Base-by-base conservation (phyloP, 2,329 filamentous ascomycete genomes). In the Fusarium sp. region DNA sequence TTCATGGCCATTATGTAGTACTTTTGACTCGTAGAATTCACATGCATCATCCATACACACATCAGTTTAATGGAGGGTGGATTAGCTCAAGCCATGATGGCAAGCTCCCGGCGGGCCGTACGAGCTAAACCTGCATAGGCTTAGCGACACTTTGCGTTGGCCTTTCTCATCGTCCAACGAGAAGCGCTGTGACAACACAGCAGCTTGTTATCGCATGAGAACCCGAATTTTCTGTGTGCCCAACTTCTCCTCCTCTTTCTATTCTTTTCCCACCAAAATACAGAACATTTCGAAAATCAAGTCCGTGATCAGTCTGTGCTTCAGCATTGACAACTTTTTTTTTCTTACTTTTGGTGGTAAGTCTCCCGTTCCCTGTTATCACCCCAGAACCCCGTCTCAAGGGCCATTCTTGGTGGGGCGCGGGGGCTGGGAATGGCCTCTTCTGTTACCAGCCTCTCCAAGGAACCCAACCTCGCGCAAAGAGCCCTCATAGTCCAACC, bases 401-500 rank as follows among this genome's bases (percentile, higher is more conserved):
- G 26, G 66, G 60, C 51, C 61, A 52, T 55, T 28, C 39, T 60
- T 69, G 66, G 72, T 71, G 71, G 71, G 71, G 68, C 58, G 52
- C 48, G 70, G 73, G 64, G 72, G 73, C 69, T 75, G 73, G 73
- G 63, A 61, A 74, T 60, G 63, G 57, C 68, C 43, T 66, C 69
- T 36, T 39, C 58, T 44, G 46, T 66, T 50, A 61, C 72, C 74
- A 69, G 66, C 73, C 72, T 71, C 58, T 50, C 59, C 66, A 69
- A 49, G 34, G 55, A 62, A 64, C 63, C 73, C 77, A 78, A 66
- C 77, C 77, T 76, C 74, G 58, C 54, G 54, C 51, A 59, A 66
- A 63, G 61, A 59, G 40, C 51, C 70, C 65, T 72, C 64, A 67
- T 72, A 76, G 69, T 69, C 78, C 76, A 77, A 75, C 74, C 74